Evolutionary conservation across 192 early-diverging fungal species (phyloP).

Genomic region (Bifiguratus adelaidae): DNA sequence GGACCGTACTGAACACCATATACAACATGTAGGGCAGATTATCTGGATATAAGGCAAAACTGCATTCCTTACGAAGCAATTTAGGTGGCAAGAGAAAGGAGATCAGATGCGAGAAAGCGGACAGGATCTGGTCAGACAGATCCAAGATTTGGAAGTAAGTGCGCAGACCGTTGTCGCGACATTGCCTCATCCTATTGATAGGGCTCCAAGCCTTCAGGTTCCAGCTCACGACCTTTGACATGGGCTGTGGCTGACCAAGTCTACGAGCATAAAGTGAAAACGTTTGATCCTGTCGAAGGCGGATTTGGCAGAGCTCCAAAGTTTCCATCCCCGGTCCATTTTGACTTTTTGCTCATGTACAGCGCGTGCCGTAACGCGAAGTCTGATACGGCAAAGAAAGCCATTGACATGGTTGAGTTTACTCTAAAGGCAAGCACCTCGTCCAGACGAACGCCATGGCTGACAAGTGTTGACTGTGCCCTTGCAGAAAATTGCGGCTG

Average conservation of each 20-base stretch:
- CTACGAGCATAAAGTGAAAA: slow-evolving; percentile 19
- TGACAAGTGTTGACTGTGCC: not conserved
- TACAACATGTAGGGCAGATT: no score
- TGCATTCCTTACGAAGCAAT: no score
- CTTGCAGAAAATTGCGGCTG: slow-evolving; percentile 6
- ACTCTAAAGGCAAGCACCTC: slow-evolving; percentile 21
- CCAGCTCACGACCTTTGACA: not conserved
- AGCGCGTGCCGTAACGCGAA: slow-evolving; percentile 13
- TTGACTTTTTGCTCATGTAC: slow-evolving; percentile 42
- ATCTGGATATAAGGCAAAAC: no score
- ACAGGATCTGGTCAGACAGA: slow-evolving; percentile 21
- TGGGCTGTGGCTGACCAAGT: slow-evolving; percentile 11
- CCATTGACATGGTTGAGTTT: slow-evolving; percentile 23
- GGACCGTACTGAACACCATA: slow-evolving; percentile 16
- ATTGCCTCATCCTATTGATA: no score
- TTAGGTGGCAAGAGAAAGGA: slow-evolving; percentile 27
- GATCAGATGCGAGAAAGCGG: slow-evolving; percentile 19
- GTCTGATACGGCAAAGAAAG: slow-evolving; percentile 5
- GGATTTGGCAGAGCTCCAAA: slow-evolving; percentile 52
- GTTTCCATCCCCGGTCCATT: slow-evolving; percentile 45
- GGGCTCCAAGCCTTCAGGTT: no score
- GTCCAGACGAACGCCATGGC: not conserved
- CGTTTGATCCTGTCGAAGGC: slow-evolving; percentile 34
- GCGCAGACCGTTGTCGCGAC: no score
- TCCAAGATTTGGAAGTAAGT: slow-evolving; percentile 10